Percentiles rank a stretch among this genome's conserved stretches.
These are phyloP conservation scores for Irpex rosettiformis DNA, from an alignment of 1,284 basidiomycete genomes.

Conservation along the genomic window DNA sequence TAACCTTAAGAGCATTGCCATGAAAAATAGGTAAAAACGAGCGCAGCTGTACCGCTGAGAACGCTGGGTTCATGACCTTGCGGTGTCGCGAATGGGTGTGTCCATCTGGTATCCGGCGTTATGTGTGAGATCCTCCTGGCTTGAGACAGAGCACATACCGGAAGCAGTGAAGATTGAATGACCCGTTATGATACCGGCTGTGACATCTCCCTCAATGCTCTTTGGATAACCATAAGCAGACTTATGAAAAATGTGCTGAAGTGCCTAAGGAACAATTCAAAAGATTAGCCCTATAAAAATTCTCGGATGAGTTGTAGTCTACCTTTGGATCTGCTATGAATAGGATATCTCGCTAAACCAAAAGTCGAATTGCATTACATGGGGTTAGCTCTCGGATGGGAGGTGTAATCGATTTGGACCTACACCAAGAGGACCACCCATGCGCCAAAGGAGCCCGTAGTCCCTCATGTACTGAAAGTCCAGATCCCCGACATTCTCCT, in stretches of 20 bases:
- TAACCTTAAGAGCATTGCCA: slow-evolving; percentile 10
- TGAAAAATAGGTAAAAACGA: slow-evolving; percentile 24
- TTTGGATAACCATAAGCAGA: slow-evolving; percentile 25
- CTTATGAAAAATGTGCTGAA: slow-evolving; percentile 27
- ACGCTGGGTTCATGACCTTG: slow-evolving; percentile 29
- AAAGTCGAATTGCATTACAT: not conserved
- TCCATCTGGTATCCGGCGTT: too few species aligned
- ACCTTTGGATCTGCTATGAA: slow-evolving; percentile 20
- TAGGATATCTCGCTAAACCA: not conserved
- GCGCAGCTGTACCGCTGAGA: slow-evolving; percentile 23
- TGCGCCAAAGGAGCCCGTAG: slow-evolving; percentile 30
- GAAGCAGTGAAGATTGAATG: slow-evolving; percentile 19
- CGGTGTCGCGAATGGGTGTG: slow-evolving; percentile 24
- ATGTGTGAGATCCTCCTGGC: too few species aligned
- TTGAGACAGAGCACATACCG: slow-evolving; percentile 18
- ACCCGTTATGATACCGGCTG: slow-evolving; percentile 18
- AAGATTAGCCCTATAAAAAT: too few species aligned
- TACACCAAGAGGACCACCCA: slow-evolving; percentile 10
- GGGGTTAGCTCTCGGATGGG: slow-evolving; percentile 6
- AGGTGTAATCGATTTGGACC: not conserved
- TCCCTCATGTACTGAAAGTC: slow-evolving; percentile 27
- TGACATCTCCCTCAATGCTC: slow-evolving; percentile 9
- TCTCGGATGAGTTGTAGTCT: too few species aligned
- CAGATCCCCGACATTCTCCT: slow-evolving; percentile 30
- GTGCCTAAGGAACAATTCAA: slow-evolving; percentile 10